Conservation (phyloP, 2,329 filamentous ascomycete genomes). For the Fusarium staphyleae region DNA sequence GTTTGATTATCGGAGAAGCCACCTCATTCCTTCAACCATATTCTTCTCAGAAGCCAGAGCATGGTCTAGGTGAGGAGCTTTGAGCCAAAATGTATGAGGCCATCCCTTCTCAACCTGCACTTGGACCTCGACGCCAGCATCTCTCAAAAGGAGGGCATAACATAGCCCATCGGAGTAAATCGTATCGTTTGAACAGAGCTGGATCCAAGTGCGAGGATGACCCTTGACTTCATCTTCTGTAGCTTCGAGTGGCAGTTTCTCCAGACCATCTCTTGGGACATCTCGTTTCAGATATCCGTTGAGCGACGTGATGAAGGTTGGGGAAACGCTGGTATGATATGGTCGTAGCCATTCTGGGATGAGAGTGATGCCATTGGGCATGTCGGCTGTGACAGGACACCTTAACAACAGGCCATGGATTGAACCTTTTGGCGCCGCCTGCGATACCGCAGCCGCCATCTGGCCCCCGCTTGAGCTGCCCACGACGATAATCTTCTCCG, state of each 20-base stretch:
- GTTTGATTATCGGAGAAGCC: constrained; percentile 47
- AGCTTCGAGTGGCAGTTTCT: constrained; percentile 53
- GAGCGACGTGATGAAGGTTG: constrained; percentile 49
- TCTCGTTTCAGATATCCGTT: constrained; percentile 44
- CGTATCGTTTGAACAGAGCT: constrained; percentile 59
- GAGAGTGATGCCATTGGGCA: constrained; percentile 46
- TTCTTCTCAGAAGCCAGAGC: constrained; percentile 51
- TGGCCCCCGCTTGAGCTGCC: constrained; percentile 59
- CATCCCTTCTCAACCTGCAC: constrained; percentile 54
- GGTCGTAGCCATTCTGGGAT: constrained; percentile 47
- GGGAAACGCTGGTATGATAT: constrained; percentile 51
- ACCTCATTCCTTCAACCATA: constrained; percentile 52
- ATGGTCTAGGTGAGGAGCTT: constrained; percentile 50
- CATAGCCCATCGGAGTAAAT: constrained; percentile 60
- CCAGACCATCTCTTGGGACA: constrained; percentile 50
- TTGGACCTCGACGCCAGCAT: constrained; percentile 50
- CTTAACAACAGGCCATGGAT: constrained; percentile 54
- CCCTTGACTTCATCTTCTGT: constrained; percentile 39
- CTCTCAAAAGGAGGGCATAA: constrained; percentile 53
- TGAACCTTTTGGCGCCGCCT: constrained; percentile 37
- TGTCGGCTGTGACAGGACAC: constrained; percentile 57
- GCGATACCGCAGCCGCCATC: constrained; percentile 54
- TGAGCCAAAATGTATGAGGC: constrained; percentile 62
- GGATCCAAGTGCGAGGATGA: constrained; percentile 55
- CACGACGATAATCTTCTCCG: constrained; percentile 45